phyloP scores from a whole-genome alignment of 305 asterid genomes.

The Solanum hybrid region DNA sequence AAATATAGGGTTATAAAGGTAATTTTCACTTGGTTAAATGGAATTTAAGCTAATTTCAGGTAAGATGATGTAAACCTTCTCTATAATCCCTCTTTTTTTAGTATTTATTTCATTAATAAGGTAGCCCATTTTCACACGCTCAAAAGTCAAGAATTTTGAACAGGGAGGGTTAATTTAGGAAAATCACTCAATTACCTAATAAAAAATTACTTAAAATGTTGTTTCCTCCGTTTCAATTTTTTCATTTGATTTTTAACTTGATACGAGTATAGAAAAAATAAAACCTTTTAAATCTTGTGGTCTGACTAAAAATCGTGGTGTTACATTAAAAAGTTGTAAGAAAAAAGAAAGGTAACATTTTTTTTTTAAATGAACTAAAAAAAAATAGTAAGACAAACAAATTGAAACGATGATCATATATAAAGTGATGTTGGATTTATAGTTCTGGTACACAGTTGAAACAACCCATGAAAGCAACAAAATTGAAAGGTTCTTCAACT shows the following conservation, averaged over 20 bases:
- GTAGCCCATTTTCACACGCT: constrained; percentile 30
- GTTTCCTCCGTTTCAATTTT: neutral
- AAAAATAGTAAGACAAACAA: neutral
- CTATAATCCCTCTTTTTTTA: constrained; percentile 3
- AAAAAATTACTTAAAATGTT: neutral
- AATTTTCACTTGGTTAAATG: constrained; percentile 27
- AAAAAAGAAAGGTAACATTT: no score
- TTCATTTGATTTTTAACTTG: neutral
- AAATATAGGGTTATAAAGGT: constrained; percentile 23
- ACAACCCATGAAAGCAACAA: constrained; percentile 11
- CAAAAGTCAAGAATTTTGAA: neutral
- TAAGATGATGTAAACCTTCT: constrained; percentile 29
- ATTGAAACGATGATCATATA: neutral
- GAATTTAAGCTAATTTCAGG: constrained; percentile 42
- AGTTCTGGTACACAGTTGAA: constrained; percentile 19
- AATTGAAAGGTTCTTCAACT: neutral
- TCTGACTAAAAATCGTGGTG: no score
- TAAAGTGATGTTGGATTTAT: neutral
- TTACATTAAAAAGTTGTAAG: neutral
- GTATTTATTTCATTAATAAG: neutral
- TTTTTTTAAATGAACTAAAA: neutral
- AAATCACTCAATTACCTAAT: neutral
- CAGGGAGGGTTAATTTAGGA: neutral
- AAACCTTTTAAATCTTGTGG: neutral
- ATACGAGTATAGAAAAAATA: neutral